Percentiles rank a stretch among this genome's conserved stretches.
phyloP scores from a whole-genome alignment of 139 green algal species.

The Chlamydomonas sphaeroides region DNA sequence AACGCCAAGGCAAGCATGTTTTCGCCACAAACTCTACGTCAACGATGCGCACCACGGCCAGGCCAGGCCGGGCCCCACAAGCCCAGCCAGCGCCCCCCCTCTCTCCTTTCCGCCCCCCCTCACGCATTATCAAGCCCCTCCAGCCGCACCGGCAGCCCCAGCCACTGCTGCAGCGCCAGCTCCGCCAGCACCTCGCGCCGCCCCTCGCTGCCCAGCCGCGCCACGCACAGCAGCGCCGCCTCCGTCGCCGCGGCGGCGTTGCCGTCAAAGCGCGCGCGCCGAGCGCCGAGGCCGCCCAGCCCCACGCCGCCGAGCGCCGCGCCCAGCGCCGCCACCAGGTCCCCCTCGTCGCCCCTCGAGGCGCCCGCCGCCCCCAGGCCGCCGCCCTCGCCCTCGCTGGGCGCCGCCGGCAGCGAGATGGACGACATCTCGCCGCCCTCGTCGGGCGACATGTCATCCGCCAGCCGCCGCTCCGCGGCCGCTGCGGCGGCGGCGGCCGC shows the following conservation, averaged over 20 bases:
- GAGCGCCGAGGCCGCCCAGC: too few relatives aligned
- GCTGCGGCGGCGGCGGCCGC: background rate
- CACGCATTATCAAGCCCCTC: too few relatives aligned
- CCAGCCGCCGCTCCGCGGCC: background rate
- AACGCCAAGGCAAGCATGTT: too few relatives aligned
- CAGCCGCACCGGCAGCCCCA: background rate
- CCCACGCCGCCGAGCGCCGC: background rate
- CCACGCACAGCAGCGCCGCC: conserved; percentile 25
- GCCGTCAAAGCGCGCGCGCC: conserved; percentile 12
- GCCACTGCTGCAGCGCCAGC: conserved; percentile 67
- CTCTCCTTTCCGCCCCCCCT: too few relatives aligned
- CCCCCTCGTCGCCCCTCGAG: background rate
- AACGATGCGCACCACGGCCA: too few relatives aligned
- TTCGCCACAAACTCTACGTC: too few relatives aligned
- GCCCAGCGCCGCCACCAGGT: background rate
- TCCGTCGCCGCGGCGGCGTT: conserved; percentile 16
- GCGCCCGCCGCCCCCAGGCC: background rate
- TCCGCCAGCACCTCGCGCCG: conserved; percentile 47
- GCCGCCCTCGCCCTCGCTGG: background rate
- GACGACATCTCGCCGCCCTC: background rate
- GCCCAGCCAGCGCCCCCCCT: too few relatives aligned
- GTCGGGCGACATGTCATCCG: too few relatives aligned
- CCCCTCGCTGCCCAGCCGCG: background rate
- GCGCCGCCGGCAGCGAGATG: background rate
- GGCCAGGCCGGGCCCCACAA: too few relatives aligned